phyloP scores from a whole-genome alignment of 75 land plant genomes.

The Sequoiadendron giganteum region DNA sequence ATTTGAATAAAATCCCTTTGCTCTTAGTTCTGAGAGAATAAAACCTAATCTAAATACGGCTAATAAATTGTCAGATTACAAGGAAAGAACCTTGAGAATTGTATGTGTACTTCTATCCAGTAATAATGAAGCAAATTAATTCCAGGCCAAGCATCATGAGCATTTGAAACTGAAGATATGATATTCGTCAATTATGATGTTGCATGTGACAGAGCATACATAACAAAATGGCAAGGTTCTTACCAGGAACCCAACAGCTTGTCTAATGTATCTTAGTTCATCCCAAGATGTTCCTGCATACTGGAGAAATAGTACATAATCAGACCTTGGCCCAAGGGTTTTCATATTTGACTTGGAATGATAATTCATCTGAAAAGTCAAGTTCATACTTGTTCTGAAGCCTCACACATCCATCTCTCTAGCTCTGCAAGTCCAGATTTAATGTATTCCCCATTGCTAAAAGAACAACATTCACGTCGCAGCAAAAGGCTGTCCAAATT shows the following conservation, averaged over 20 bases:
- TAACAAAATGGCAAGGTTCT: neutral
- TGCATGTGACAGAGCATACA: neutral
- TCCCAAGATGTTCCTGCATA: slow-evolving; percentile 94
- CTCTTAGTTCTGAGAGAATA: neutral
- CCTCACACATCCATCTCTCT: slow-evolving; percentile 76
- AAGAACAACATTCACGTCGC: slow-evolving; percentile 88
- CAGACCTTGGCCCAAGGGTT: neutral
- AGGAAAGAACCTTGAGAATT: neutral
- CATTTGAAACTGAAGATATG: neutral
- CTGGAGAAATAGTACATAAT: slow-evolving; percentile 30
- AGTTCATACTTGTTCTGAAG: slow-evolving; percentile 63
- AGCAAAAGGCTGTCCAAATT: slow-evolving; percentile 55
- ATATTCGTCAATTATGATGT: neutral
- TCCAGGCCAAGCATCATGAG: neutral
- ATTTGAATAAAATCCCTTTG: neutral
- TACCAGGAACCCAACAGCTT: slow-evolving; percentile 95
- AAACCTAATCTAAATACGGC: neutral
- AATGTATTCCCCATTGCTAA: slow-evolving; percentile 92
- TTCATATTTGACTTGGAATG: neutral
- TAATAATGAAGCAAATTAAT: neutral
- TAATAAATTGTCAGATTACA: neutral
- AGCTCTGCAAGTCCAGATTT: slow-evolving; percentile 87
- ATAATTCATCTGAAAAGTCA: slow-evolving; percentile 8
- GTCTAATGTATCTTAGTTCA: slow-evolving; percentile 81
- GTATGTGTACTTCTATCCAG: neutral